These are phyloP conservation scores for Paulownia fortunei DNA, from an alignment of 257 asterid species.

Conservation along the genomic window DNA sequence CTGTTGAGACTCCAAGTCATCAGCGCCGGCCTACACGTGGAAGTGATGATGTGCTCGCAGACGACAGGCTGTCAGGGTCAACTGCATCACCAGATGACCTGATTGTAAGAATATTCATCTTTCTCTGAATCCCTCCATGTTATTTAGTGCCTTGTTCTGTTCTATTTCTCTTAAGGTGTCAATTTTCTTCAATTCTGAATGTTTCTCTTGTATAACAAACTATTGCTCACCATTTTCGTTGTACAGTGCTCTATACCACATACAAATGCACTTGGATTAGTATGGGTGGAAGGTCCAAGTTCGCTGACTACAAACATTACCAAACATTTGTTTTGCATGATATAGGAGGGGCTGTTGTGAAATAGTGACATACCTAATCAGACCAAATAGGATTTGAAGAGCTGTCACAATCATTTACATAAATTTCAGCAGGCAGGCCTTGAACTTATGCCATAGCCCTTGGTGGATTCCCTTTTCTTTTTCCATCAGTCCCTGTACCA, in stretches of 20 bases:
- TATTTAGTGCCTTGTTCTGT: background rate
- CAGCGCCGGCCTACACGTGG: constrained; percentile 94
- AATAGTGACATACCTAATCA: background rate
- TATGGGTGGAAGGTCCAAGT: background rate
- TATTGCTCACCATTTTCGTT: background rate
- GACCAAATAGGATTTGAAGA: background rate
- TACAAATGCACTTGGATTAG: background rate
- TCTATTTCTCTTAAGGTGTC: background rate
- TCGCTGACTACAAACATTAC: background rate
- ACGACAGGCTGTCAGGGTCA: constrained; percentile 78
- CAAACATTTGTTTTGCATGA: background rate
- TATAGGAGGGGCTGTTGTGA: background rate
- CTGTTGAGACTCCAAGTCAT: constrained; percentile 85
- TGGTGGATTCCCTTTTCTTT: no score
- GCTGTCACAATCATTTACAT: background rate
- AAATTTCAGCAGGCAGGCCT: background rate
- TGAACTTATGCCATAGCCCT: no score
- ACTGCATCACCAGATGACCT: constrained; percentile 94
- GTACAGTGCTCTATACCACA: background rate
- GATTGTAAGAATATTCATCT: constrained; percentile 61
- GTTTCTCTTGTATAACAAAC: constrained; percentile 8
- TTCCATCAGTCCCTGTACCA: no score
- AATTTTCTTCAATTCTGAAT: background rate
- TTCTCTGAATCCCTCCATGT: background rate
- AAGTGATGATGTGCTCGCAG: constrained; percentile 79